Conservation (phyloP, 495 filamentous ascomycete genomes). For the Tetracladium setigerum region DNA sequence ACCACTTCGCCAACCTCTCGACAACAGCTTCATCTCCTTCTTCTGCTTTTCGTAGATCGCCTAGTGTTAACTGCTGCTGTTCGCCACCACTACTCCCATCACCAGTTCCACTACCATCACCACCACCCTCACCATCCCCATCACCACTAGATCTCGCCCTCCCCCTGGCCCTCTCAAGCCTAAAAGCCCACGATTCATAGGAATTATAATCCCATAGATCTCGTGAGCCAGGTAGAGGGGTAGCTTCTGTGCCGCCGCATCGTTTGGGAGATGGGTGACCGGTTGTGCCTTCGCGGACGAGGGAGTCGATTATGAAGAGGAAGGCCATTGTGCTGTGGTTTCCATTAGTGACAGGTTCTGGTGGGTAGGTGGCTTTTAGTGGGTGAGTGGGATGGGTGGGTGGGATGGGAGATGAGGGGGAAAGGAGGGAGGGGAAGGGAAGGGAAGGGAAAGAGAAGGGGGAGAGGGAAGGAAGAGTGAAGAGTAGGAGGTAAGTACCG, state of each 20-base stretch:
- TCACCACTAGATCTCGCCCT: not conserved
- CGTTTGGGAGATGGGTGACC: not conserved
- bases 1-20: conserved; percentile 1
- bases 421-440: not conserved
- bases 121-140: no score
- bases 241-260: not conserved
- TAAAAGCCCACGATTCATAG: not conserved
- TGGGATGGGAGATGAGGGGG: not conserved
- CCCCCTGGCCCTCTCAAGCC: not conserved
- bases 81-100: no score
- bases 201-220: not conserved
- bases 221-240: not conserved
- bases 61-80: not conserved
- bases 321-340: not conserved
- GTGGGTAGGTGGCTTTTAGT: no score
- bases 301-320: not conserved
- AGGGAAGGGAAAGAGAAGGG: not conserved
- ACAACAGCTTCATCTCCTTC: not conserved
- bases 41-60: not conserved
- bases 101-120: no score
- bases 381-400: not conserved
- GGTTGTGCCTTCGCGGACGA: not conserved
- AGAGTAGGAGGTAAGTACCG: conserved; percentile 1
- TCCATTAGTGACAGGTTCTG: no score
- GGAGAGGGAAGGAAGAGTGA: not conserved